A percentile compares a stretch with the other conserved stretches of the same genome.
Conservation (phyloP, 2,329 filamentous ascomycete genomes). For the Trichoderma semiorbis region DNA sequence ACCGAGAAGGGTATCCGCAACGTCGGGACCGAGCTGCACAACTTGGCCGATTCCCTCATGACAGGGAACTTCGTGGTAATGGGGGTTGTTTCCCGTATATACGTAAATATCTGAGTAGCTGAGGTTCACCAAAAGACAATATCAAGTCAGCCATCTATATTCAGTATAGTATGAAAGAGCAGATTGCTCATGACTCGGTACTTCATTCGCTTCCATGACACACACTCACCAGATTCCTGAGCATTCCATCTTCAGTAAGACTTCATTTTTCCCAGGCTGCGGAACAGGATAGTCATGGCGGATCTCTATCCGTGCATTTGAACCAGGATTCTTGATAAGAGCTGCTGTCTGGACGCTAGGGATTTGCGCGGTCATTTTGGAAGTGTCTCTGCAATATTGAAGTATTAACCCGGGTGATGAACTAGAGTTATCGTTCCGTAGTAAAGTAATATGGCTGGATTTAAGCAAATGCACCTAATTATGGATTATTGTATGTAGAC, state of each 20-base stretch:
- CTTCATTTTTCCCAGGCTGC: neutral
- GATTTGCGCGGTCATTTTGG: neutral
- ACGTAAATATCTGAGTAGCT: neutral
- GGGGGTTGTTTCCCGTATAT: neutral
- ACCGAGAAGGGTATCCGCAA: neutral
- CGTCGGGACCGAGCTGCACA: neutral
- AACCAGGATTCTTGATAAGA: neutral
- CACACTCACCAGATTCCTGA: slow-evolving; percentile 1
- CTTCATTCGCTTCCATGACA: neutral
- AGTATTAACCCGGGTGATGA: neutral
- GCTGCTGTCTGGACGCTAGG: neutral
- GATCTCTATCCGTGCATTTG: neutral
- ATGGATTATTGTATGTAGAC: neutral
- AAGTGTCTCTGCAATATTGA: neutral
- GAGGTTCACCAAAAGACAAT: neutral
- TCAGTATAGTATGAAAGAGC: neutral
- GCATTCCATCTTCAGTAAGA: slow-evolving; percentile 8
- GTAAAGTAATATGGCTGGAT: neutral
- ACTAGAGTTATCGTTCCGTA: neutral
- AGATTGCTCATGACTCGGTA: no score
- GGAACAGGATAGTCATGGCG: neutral
- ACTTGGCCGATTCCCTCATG: neutral
- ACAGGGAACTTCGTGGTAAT: neutral
- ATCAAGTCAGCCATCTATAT: neutral
- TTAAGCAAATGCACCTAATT: neutral